These are phyloP conservation scores for Rhamnella rubrinervis DNA, from an alignment of 331 rosid genomes.

Conservation along the genomic window DNA sequence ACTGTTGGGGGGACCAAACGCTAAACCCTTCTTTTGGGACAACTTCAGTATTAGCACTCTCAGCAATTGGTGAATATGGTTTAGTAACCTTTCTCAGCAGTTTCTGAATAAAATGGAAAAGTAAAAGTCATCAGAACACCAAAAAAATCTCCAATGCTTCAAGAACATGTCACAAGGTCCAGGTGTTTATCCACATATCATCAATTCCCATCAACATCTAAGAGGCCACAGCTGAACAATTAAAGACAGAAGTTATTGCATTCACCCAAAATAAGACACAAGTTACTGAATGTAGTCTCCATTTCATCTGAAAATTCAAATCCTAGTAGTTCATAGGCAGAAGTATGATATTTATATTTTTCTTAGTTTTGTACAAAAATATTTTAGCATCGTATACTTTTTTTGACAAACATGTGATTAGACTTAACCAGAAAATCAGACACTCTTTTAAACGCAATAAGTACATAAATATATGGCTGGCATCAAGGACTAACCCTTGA, in stretches of 20 bases:
- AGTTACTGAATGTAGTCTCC: too few relatives aligned
- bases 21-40: constrained; percentile 52
- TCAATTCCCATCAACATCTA: neutral
- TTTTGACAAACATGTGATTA: neutral
- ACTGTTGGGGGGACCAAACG: constrained; percentile 48
- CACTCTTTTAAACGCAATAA: neutral
- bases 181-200: neutral
- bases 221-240: neutral
- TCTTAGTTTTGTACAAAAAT: too few relatives aligned
- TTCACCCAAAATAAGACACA: too few relatives aligned
- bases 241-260: too few relatives aligned
- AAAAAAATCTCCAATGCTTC: neutral
- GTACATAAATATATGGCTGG: neutral
- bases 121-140: neutral
- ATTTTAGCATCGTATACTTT: too few relatives aligned
- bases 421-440: too few relatives aligned
- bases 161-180: neutral
- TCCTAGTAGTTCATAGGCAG: too few relatives aligned
- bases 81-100: constrained; percentile 44
- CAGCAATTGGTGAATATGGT: constrained; percentile 77
- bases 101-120: constrained; percentile 46
- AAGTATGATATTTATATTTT: too few relatives aligned
- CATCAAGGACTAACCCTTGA: constrained; percentile 56
- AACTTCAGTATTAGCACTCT: constrained; percentile 43
- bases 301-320: too few relatives aligned